Base-by-base conservation (phyloP, 2,329 filamentous ascomycete species). In the Cordyceps pruinosa region DNA sequence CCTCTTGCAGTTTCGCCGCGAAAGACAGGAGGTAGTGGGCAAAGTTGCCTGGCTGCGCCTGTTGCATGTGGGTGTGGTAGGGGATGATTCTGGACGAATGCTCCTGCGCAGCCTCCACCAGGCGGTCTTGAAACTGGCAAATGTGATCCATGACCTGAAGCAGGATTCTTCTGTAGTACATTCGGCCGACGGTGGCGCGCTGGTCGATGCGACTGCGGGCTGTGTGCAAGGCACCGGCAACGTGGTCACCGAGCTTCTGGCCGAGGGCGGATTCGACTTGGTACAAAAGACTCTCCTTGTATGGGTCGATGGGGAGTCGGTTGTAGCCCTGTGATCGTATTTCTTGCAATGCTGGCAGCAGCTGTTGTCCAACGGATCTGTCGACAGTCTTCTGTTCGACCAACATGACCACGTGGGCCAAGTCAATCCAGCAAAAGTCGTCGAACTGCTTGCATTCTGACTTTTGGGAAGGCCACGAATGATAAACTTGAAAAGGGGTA, bases 1-100 rank as follows among this genome's bases (percentile, higher is more conserved):
- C 56, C 28, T 58, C 56, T 35, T 58, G 56, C 1, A 58, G 49
- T 15, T 58, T 58, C 15, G 56, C 49, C 7, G 56, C 49, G 28
- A 58, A 58, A 5, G 56, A 52, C 17, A 58, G 28, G 10, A 58
- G 82, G 32, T 61, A 61, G 26, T 60, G 58, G 2, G 47, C 60
- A 44, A 58, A 53, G 52, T 58, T 58, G 15, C 54, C 60, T 10
- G 60, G 58, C 47, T 61, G 60, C 15, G 60, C 58, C 46, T 60
- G 60, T 39, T 60, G 60, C 55, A 61, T 56, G 23, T 61, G 60
- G 12, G 60, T 60, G 25, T 60, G 55, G 47, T 56, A 59, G 10
- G 58, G 58, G 15, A 61, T 56, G 21, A 60, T 23, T 1, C 34
- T 45, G 5, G n/a, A 25, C 4, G 39, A 8, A 4, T 59, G 41